phyloP scores from a whole-genome alignment of 1,284 basidiomycete species.

The Meira miltonrushii region DNA sequence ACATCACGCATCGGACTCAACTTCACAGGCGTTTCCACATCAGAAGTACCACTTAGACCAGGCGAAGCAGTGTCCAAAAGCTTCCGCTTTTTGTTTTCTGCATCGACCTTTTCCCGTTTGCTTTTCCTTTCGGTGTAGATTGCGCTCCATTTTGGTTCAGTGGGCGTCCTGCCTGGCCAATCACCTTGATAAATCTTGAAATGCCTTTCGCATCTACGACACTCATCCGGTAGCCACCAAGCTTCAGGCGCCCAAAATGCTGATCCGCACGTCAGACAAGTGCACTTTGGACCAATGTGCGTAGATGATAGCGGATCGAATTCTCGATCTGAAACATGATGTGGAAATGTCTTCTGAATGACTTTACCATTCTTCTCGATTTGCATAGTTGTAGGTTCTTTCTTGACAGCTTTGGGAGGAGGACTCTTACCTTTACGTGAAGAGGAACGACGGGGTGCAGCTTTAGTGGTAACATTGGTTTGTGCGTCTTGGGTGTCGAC shows the following conservation, averaged over 20 bases:
- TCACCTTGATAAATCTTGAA: slow-evolving; percentile 50
- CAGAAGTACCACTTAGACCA: slow-evolving; percentile 2
- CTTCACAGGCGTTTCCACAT: slow-evolving; percentile 19
- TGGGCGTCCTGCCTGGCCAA: slow-evolving; percentile 37
- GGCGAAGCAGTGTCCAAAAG: slow-evolving; percentile 1
- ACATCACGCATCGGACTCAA: slow-evolving; percentile 23
- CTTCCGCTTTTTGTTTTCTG: slow-evolving; percentile 1
- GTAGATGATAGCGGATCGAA: slow-evolving; percentile 4
- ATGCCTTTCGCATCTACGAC: slow-evolving; percentile 47
- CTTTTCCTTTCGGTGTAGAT: slow-evolving; percentile 14
- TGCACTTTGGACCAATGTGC: slow-evolving; percentile 27
- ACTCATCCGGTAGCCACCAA: slow-evolving; percentile 52
- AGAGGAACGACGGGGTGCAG: background rate
- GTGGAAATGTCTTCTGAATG: slow-evolving; percentile 3
- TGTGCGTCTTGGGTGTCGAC: background rate
- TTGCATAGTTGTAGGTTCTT: slow-evolving; percentile 3
- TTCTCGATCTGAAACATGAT: slow-evolving; percentile 13
- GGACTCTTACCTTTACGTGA: background rate
- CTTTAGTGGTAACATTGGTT: background rate
- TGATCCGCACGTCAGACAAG: slow-evolving; percentile 44
- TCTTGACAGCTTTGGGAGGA: background rate
- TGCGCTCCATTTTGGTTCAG: slow-evolving; percentile 4
- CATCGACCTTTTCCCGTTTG: slow-evolving; percentile 3
- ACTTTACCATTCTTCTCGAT: slow-evolving; percentile 3
- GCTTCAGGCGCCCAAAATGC: slow-evolving; percentile 46